These are phyloP conservation scores for Capsicum chinense DNA, from an alignment of 257 asterid species.

Conservation along the genomic window DNA sequence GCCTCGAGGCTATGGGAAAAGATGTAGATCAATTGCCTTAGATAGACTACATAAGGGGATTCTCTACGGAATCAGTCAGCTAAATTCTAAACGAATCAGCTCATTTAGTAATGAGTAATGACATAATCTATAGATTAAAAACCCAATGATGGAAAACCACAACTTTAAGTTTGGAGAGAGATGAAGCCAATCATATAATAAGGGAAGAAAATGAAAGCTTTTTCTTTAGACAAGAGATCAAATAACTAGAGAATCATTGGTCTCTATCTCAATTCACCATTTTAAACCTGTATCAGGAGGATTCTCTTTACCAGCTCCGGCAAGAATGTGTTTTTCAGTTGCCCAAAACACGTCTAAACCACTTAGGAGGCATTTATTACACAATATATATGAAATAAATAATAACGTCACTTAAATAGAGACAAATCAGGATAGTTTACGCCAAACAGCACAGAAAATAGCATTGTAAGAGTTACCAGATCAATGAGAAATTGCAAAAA, in stretches of 20 bases:
- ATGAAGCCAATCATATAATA: conserved; percentile 21
- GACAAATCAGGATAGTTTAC: not conserved
- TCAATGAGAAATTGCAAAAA: not conserved
- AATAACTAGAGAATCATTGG: too few relatives aligned
- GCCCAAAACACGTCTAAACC: not conserved
- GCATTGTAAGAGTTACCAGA: not conserved
- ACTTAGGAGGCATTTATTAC: not conserved
- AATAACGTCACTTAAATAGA: not conserved
- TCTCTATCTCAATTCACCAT: not conserved
- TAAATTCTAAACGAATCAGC: not conserved
- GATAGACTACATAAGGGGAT: too few relatives aligned
- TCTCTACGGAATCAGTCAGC: too few relatives aligned
- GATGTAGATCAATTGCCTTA: too few relatives aligned
- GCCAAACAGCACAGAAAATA: not conserved
- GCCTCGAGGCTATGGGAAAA: too few relatives aligned
- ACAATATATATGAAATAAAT: not conserved
- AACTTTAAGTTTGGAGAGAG: not conserved
- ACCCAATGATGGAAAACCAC: not conserved
- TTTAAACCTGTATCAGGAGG: not conserved
- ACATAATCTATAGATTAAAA: too few relatives aligned
- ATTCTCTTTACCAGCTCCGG: not conserved
- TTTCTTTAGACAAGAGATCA: not conserved
- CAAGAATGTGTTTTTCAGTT: too few relatives aligned
- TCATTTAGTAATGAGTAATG: too few relatives aligned
- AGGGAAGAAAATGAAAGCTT: conserved; percentile 11